Evolutionary conservation across 345 rosid genomes (phyloP).

Genomic region (Acer saccharum): DNA sequence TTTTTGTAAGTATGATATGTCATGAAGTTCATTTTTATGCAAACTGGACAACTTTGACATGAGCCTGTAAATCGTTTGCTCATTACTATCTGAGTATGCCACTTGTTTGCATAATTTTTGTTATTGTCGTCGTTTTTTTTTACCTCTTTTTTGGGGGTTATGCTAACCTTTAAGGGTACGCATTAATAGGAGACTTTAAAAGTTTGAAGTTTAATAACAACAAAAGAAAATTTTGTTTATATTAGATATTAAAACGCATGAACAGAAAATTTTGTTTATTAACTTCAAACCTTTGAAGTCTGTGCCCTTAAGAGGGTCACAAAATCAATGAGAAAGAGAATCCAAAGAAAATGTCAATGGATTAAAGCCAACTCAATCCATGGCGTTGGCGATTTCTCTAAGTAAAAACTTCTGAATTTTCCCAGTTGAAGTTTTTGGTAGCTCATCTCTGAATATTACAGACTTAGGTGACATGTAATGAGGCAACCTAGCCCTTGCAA

Average conservation of each 20-base stretch:
- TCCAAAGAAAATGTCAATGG: background rate
- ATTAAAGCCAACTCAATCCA: background rate
- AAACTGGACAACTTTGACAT: background rate
- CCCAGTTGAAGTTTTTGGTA: conserved; percentile 68
- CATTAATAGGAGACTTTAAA: background rate
- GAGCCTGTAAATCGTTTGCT: background rate
- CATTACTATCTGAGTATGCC: background rate
- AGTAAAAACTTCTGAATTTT: conserved; percentile 59
- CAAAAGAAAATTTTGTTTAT: background rate
- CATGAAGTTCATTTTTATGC: background rate
- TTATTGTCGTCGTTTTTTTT: too few relatives aligned
- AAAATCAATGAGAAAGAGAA: background rate
- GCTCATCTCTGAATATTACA: conserved; percentile 49
- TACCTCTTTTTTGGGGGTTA: background rate
- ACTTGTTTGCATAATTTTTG: too few relatives aligned
- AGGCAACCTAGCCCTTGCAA: conserved; percentile 49
- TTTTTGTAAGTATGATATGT: background rate
- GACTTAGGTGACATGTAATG: conserved; percentile 61
- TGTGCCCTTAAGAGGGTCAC: too few relatives aligned
- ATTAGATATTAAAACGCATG: background rate
- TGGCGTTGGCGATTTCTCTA: conserved; percentile 40
- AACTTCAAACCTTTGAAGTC: too few relatives aligned
- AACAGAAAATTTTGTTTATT: too few relatives aligned
- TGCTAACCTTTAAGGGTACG: background rate
- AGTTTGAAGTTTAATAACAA: too few relatives aligned